phyloP scores from a whole-genome alignment of 768 basidiomycete species.

The Ramaria rubella region DNA sequence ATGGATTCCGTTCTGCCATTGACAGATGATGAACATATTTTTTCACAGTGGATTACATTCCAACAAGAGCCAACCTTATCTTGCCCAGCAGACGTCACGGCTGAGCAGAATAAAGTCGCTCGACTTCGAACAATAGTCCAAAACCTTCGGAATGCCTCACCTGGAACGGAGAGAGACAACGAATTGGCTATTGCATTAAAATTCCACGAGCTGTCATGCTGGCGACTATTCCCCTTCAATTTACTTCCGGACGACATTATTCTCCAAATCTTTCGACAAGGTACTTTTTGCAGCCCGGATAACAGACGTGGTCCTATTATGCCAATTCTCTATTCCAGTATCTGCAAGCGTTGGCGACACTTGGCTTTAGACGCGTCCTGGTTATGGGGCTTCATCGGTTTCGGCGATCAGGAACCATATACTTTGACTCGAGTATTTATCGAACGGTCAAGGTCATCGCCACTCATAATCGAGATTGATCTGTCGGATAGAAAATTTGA shows the following conservation, averaged over 20 bases:
- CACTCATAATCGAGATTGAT: conserved; percentile 2
- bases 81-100: no score
- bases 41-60: no score
- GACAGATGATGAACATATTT: no score
- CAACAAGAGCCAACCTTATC: no score
- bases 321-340: background rate
- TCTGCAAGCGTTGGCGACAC: background rate
- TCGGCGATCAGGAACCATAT: background rate
- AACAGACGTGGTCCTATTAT: background rate
- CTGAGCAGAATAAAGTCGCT: no score
- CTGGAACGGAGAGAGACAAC: no score
- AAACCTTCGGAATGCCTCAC: no score
- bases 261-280: background rate
- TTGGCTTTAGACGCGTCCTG: background rate
- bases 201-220: background rate
- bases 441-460: background rate
- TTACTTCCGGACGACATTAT: background rate
- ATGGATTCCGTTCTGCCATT: no score
- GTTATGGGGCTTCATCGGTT: background rate
- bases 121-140: no score
- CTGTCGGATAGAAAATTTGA: background rate
- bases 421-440: background rate
- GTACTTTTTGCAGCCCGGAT: background rate
- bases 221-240: background rate
- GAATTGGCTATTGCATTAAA: no score